These are phyloP conservation scores for Parsonsia alboflavescens DNA, from an alignment of 257 asterid genomes.

Conservation along the genomic window DNA sequence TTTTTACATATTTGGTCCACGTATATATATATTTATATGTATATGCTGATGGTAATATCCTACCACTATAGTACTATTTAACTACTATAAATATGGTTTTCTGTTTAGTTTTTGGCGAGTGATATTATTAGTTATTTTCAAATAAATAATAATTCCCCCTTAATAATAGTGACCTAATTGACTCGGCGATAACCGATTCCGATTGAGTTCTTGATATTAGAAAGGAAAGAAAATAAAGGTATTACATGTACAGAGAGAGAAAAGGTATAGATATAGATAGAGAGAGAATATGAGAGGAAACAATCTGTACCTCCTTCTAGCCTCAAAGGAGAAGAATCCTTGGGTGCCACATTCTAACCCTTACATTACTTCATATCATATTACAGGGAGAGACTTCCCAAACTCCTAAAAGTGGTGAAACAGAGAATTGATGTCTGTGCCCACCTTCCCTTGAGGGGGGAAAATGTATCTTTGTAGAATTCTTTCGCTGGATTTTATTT, in stretches of 20 bases:
- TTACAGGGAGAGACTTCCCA: neutral
- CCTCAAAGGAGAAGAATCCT: constrained; percentile 16
- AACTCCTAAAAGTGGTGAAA: neutral
- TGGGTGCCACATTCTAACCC: neutral
- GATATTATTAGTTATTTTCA: constrained; percentile 4
- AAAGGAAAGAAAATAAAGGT: no score
- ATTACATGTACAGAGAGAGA: neutral
- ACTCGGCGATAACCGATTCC: constrained; percentile 14
- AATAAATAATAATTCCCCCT: constrained; percentile 14
- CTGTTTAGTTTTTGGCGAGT: constrained; percentile 4
- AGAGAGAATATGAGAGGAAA: neutral
- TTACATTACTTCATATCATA: no score
- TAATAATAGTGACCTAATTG: constrained; percentile 21
- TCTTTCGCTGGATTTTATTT: neutral
- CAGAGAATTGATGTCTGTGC: neutral
- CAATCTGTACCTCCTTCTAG: constrained; percentile 14
- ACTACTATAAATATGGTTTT: neutral
- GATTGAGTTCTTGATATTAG: neutral
- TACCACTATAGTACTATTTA: neutral
- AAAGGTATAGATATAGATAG: neutral
- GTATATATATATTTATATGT: no score
- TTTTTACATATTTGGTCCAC: neutral
- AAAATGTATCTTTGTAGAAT: neutral
- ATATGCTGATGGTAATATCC: neutral
- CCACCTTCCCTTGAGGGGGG: neutral